Evolutionary conservation across 441 rosid genomes (phyloP), one percentile per base, ranked within the genome.

Genomic region (Raphanus hybrid): DNA sequence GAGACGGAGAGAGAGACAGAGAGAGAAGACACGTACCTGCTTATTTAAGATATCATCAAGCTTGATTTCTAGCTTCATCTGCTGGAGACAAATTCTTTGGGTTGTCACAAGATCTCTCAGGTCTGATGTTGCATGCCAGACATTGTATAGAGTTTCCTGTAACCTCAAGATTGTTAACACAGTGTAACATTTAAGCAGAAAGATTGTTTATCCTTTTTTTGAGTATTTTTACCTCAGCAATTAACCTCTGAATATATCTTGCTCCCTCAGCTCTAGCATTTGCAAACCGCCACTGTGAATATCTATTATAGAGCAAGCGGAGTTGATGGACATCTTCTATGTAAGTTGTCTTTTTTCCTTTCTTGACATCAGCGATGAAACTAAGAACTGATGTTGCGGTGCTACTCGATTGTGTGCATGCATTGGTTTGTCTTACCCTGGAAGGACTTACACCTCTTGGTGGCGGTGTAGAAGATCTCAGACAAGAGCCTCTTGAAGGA

Each of bases 241-340:
- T 89, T 48, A 82, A 76, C 83, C 89, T 90, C 78, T 92, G 92
- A 80, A 79, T 61, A 73, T 81, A 86, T 71, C 91, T 84, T 12
- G 85, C 96, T 81, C 83, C 87, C 41, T 88, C 95, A 59, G 91
- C 88, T 74, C 81, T 79, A 68, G 97, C 97, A 87, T 89, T 91
- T 63, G 91, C 85, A 75, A 93, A 91, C 76, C 92, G 84, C 99
- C 99, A 95, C 73, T 95, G 99, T 72, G 91, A 74, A 80, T 76
- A 83, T 88, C 96, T 84, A 59, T 95, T 95, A 75, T 95, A 83
- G 12, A 95, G 86, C 78, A 93, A 83, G 69, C 94, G 85, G 3
- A 93, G 84, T 71, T 90, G 92, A 85, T 90, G 98, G 79, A 91
- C 98, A 85, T 91, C 95, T 79, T 90, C 99, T 34, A 95, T 81